Base-by-base conservation (phyloP, 2,329 filamentous ascomycete genomes). In the Claviceps humidiphila region DNA sequence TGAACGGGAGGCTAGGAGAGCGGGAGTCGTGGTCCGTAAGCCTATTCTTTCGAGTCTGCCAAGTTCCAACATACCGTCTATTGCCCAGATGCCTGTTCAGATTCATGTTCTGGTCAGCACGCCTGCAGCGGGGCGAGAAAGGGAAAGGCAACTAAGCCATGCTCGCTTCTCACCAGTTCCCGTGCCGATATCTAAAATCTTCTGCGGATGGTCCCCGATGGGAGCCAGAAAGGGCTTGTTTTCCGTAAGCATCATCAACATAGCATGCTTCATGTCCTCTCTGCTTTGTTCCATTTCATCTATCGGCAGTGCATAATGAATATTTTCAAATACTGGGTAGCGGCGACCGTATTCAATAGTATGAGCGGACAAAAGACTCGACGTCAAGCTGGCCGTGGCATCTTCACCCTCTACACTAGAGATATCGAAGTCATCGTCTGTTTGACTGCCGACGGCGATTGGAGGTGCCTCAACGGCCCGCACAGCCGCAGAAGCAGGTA, bases 211-310 rank as follows among this genome's bases (percentile, higher is more conserved):
- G 14, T 66, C 60, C 5, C 63, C 52, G 42, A 76, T 60, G 1
- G 72, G 73, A 7, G 71, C 66, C 48, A 68, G 65, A 54, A 70
- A 69, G 7, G 74, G 62, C 40, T 61, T 60, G 5, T 66, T 66
- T 16, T 65, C 61, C 7, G 63, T 63, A 38, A 69, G 49, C 45
- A 61, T 56, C 52, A 71, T 56, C 11, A 65, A 53, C 61, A 69
- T 66, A 47, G 68, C 66, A 53, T 73, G 68, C 55, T 68, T 64
- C 60, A 67, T 68, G 57, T 67, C 65, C 61, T 71, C 64, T 11
- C 69, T 62, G 14, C 63, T 60, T 54, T 71, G 67, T 56, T 71
- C 70, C 6, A 55, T 44, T 16, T 68, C 66, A 55, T 70, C 66
- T 55, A 70, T 70, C 17, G 67, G 66, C 17, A 69, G 60, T 1